phyloP scores from a whole-genome alignment of 2,329 filamentous ascomycete genomes.

The Chaetothyriales sp. region DNA sequence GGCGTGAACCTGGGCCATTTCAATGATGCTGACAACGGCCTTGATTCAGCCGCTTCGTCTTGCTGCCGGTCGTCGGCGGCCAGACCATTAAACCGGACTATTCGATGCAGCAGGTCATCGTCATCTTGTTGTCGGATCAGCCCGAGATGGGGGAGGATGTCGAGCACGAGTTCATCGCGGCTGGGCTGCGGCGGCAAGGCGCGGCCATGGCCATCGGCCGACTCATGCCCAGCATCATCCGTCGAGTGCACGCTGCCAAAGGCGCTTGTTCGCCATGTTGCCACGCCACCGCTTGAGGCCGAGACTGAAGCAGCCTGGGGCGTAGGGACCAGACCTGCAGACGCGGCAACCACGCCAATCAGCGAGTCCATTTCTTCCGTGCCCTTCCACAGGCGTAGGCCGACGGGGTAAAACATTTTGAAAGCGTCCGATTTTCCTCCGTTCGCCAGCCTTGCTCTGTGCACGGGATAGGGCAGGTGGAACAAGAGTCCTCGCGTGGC shows the following conservation, averaged over 20 bases:
- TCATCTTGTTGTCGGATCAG: constrained; percentile 37
- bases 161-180: constrained; percentile 60
- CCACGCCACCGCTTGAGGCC: constrained; percentile 20
- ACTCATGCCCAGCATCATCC: constrained; percentile 52
- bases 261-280: constrained; percentile 22
- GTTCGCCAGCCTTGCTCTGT: constrained; percentile 33
- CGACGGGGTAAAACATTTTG: constrained; percentile 87
- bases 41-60: not conserved
- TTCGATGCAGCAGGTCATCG: constrained; percentile 41
- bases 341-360: constrained; percentile 53
- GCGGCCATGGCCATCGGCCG: constrained; percentile 27
- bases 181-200: constrained; percentile 22
- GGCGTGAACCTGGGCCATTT: not conserved
- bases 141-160: constrained; percentile 75
- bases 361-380: constrained; percentile 69
- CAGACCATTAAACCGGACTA: constrained; percentile 2
- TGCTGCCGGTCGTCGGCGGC: constrained; percentile 3
- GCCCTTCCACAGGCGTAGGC: constrained; percentile 67
- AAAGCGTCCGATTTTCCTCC: constrained; percentile 42
- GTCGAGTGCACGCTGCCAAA: constrained; percentile 6
- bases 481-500: constrained; percentile 79
- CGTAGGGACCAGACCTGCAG: not conserved
- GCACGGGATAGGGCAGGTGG: constrained; percentile 72
- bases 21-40: not conserved
- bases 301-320: not conserved